Base-by-base conservation (phyloP, 805 yeast genomes). In the Ogataea henricii region DNA sequence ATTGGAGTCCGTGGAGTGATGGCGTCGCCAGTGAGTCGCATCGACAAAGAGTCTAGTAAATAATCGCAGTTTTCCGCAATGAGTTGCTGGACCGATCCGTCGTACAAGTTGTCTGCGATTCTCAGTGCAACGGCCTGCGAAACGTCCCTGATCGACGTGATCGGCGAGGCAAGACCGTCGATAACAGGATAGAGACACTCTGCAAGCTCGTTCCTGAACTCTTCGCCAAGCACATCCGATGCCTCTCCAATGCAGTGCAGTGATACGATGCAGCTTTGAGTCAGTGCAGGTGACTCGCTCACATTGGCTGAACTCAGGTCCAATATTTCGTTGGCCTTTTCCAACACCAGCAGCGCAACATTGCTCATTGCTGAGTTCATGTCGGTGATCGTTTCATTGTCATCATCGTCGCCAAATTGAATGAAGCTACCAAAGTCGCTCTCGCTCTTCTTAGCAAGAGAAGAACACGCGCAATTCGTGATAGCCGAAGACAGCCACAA, bases 21-120 rank as follows among this genome's bases (percentile, higher is more conserved):
- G 46, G 83, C 73, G 4, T 90, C 82, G 2, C 86, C 78, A 22
- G 89, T 81, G 45, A 94, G 69, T 52, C 77, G 79, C 23, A 82
- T 65, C 2, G 96, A 85, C n/a, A 90, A 70, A 0, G 89, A 69
- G 61, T 94, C 97, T 13, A 90, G 70, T 16, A 92, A 65, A 60
- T 91, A 91, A 57, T 92, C 97, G 47, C 82, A 75, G 62, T 90
- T 92, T 21, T 80, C 81, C 30, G 74, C 58, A 1, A 94, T 72
- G 49, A 92, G 60, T 2, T 65, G 64, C 27, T 69, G 69, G 2
- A 91, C 65, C 0, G 89, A 80, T 0, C 85, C 85, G 27, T 69
- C 57, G 50, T 83, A 85, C 10, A 82, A 68, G 4, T 70, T 62
- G 8, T 65, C 54, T 0, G 88, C 78, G 4, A 91, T 67, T 2